Evolutionary conservation across 352 stramenopile genomes (phyloP).

Genomic region (Phytophthora vignae): DNA sequence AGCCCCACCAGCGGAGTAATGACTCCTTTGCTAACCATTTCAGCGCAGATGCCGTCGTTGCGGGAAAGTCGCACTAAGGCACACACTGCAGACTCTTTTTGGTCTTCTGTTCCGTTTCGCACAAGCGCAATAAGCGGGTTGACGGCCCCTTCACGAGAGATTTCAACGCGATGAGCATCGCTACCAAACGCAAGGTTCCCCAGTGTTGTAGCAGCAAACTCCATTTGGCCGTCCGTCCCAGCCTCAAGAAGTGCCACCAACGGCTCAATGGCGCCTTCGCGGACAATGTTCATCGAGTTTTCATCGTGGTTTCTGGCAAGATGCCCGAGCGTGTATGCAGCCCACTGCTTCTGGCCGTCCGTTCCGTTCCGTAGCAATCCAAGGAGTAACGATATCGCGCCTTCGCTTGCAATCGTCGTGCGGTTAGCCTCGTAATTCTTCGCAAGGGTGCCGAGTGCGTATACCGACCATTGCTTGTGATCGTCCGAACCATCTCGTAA

Average conservation of each 20-base stretch:
- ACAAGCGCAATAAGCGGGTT: no score
- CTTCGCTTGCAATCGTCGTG: not conserved
- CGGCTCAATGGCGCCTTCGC: constrained; percentile 1
- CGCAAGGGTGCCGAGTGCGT: not conserved
- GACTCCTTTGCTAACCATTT: no score
- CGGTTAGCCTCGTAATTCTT: not conserved
- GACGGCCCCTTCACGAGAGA: no score
- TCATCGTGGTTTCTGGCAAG: not conserved
- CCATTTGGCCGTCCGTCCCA: not conserved
- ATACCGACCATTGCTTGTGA: not conserved
- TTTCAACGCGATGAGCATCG: no score
- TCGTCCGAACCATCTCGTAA: no score
- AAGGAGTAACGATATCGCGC: not conserved
- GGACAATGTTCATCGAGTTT: not conserved
- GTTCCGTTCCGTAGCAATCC: not conserved
- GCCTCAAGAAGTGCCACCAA: constrained; percentile 9
- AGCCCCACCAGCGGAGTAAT: no score
- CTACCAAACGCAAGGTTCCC: no score
- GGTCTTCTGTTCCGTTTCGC: no score
- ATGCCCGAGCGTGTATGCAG: not conserved
- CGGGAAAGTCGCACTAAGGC: no score
- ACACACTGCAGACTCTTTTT: no score
- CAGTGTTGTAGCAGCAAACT: not conserved
- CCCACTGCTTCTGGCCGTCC: constrained; percentile 6
- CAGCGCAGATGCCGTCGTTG: no score